Evolutionary conservation across 129 eudicot genomes (phyloP), one percentile per base, ranked within the genome.

Genomic region (Artemisia argyi): DNA sequence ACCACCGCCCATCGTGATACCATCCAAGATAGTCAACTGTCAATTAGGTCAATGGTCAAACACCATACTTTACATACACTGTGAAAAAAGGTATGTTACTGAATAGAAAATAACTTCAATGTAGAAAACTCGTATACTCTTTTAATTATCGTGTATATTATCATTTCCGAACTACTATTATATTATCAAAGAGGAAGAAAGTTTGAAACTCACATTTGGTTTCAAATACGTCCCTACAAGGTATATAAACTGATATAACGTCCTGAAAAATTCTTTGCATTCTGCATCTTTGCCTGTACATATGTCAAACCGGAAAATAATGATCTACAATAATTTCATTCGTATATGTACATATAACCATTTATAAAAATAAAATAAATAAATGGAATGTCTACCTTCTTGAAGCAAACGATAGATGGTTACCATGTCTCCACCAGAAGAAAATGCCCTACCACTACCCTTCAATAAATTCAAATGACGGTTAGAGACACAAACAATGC

Each of bases 1-100:
- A n/a, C 99, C 99, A 80, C 84, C 89, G 16, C 97, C 99, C 96
- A 95, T 84, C 17, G 89, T 84, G 42, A 84, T 73, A 72, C 99
- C 97, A 85, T 95, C 86, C 89, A 95, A 63, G 58, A 95, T 86
- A 79, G 96, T 79, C 81, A 90, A 83, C 97, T 95, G 85, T 52
- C 24, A 76, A 58, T 83, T 61, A 35, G 4, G 32, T 35, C 64
- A 66, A 84, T 68, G 19, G 66, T 68, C 44, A 73, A 67, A 28
- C 70, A 63, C 39, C 83, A 19, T 32, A 64, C 55, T 49, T 51
- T 39, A 58, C 12, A 30, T 53, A 47, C 61, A 73, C 30, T 52
- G 28, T 61, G 47, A 79, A 66, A 56, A 18, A 60, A 26, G 2
- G 46, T 11, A 15, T 54, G 35, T 4, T 30, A 61, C 61, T 47